These are phyloP conservation scores for Phytophthora colocasiae DNA, from an alignment of 352 stramenopile species.

Conservation along the genomic window DNA sequence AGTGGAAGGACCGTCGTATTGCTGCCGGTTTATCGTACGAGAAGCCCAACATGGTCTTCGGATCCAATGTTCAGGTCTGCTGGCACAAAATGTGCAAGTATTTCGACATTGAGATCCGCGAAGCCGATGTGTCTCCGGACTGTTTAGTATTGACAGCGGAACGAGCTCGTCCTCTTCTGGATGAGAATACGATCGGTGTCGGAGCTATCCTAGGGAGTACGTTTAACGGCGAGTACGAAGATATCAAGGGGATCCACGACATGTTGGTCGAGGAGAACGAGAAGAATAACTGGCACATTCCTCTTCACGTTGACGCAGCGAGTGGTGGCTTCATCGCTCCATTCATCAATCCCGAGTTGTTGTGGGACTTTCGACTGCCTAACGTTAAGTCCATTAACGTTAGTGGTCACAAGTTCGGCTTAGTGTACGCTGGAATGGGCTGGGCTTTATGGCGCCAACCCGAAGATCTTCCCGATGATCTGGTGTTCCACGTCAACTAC, in stretches of 20 bases:
- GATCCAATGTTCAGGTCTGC: background rate
- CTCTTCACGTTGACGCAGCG: background rate
- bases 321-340: background rate
- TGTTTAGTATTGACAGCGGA: background rate
- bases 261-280: background rate
- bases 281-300: background rate
- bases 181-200: background rate
- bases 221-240: constrained; percentile 1
- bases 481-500: background rate
- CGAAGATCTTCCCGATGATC: background rate
- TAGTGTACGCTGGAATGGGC: background rate
- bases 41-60: background rate
- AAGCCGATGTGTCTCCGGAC: background rate
- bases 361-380: background rate
- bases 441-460: background rate
- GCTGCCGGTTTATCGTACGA: background rate
- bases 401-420: background rate
- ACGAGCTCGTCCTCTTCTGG: background rate
- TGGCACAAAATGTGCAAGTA: constrained; percentile 2
- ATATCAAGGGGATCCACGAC: background rate
- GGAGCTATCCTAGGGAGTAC: background rate
- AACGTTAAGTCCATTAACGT: constrained; percentile 1
- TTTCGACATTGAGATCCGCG: background rate
- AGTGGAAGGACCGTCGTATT: background rate
- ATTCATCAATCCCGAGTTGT: background rate